These are phyloP conservation scores for Reticulascus tulasneorum DNA, from an alignment of 2,329 filamentous ascomycete species.

Conservation along the genomic window DNA sequence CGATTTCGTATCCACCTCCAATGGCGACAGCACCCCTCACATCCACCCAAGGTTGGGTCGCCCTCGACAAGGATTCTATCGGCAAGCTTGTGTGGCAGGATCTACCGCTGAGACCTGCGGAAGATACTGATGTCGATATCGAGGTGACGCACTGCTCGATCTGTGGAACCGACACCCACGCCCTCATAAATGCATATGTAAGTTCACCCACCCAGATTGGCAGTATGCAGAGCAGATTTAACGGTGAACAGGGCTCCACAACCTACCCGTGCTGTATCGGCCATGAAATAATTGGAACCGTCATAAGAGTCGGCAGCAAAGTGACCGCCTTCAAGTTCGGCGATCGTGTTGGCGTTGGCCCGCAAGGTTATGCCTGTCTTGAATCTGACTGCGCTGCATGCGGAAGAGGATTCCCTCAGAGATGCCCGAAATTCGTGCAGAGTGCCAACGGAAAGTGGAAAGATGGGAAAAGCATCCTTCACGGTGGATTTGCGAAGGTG, in stretches of 20 bases:
- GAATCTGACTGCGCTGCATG: conserved; percentile 36
- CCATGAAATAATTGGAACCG: too few species aligned
- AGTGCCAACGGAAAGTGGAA: conserved; percentile 44
- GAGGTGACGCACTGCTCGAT: conserved; percentile 62
- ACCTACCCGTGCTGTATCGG: too few species aligned
- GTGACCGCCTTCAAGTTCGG: conserved; percentile 46
- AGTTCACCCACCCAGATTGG: too few species aligned
- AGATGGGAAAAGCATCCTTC: conserved; percentile 34
- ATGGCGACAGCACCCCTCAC: too few species aligned
- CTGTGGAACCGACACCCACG: conserved; percentile 59
- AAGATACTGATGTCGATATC: conserved; percentile 62
- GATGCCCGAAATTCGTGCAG: conserved; percentile 23
- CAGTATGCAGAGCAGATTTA: too few species aligned
- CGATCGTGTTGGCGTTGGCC: conserved; percentile 55
- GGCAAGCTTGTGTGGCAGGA: conserved; percentile 51
- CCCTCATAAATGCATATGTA: conserved; percentile 50
- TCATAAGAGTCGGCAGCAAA: too few species aligned
- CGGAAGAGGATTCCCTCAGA: conserved; percentile 34
- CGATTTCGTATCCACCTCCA: too few species aligned
- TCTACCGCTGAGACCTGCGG: conserved; percentile 59
- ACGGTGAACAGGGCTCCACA: conserved; percentile 1
- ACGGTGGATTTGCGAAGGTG: conserved; percentile 38
- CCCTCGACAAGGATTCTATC: conserved; percentile 31
- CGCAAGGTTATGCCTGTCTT: too few species aligned
- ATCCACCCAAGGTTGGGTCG: conserved; percentile 52